Evolutionary conservation across 352 stramenopile species (phyloP), one percentile per base, ranked within the genome.

Genomic region (Phytophthora kernoviae): DNA sequence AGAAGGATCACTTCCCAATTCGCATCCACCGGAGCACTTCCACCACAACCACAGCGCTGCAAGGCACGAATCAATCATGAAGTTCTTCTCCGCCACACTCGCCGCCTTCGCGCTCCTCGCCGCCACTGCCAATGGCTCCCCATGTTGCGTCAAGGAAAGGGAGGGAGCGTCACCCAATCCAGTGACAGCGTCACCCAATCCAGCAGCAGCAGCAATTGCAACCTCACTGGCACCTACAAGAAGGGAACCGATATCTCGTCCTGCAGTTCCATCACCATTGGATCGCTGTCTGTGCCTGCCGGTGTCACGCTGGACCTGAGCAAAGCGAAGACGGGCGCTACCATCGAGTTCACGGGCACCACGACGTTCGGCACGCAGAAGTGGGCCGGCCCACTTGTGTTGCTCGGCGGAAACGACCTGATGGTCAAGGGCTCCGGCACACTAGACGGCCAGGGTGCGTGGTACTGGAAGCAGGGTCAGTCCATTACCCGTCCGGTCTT

Each of bases 401-500:
- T 62, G 17, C 44, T 79, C 18, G 57, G 57, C 14, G 70, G 66
- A 39, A 67, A 36, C 1, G 45, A 68, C 24, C 22, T 79, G 26
- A 76, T 41, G 11, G 59, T 79, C n/a, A 54, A 59, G 27, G 70
- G 70, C 32, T 43, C 66, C 15, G 70, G 70, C 21, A 71, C 61
- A 10, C 60, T 79, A 7, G 70, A 79, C 15, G 70, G 70, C 20
- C 62, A 79, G 44, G 66, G 70, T 1, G 22, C 46, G 9, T 74
- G 61, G 66, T 79, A 79, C 63, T 79, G 67, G 71, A 64, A 62
- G 34, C 56, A 80, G 40, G 64, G 57, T 9, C 44, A 65, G 37
- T 54, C 34, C 3, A 54, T 60, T 37, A 74, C 54, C 10, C 57
- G 66, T 4, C 70, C 70, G 4, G 58, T 76, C 18, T 77, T 80